Conservation (phyloP, 2,329 filamentous ascomycete species). For the Cladophialophora carrionii region DNA sequence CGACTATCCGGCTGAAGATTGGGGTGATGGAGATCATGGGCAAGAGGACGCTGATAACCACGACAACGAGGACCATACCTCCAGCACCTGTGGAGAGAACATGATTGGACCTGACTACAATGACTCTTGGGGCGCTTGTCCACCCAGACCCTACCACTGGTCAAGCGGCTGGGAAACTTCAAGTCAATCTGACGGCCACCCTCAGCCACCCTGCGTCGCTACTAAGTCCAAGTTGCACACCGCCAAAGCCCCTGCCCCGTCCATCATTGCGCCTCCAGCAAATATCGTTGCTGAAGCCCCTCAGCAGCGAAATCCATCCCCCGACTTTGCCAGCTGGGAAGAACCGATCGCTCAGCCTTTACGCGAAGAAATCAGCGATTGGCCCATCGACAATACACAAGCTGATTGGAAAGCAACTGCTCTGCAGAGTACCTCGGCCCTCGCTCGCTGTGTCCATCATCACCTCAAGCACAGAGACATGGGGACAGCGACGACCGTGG, state of each 20-base stretch:
- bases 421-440: not conserved
- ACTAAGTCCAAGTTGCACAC: not conserved
- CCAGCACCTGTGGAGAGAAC: not conserved
- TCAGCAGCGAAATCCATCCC: not conserved
- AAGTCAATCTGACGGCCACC: not conserved
- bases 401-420: too few relatives aligned
- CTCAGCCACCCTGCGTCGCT: not conserved
- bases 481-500: not conserved
- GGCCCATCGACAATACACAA: not conserved
- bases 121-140: not conserved
- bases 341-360: not conserved
- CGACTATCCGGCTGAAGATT: not conserved
- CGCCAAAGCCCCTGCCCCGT: not conserved
- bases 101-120: not conserved
- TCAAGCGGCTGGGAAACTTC: not conserved
- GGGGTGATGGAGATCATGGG: not conserved
- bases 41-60: not conserved
- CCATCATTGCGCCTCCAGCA: not conserved
- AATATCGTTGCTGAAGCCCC: not conserved
- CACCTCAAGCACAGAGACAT: not conserved
- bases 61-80: not conserved
- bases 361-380: not conserved
- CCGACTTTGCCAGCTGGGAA: not conserved
- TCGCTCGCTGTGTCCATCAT: constrained; percentile 7
- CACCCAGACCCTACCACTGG: not conserved